Conservation (phyloP, 441 rosid species). For the Croton setiger region DNA sequence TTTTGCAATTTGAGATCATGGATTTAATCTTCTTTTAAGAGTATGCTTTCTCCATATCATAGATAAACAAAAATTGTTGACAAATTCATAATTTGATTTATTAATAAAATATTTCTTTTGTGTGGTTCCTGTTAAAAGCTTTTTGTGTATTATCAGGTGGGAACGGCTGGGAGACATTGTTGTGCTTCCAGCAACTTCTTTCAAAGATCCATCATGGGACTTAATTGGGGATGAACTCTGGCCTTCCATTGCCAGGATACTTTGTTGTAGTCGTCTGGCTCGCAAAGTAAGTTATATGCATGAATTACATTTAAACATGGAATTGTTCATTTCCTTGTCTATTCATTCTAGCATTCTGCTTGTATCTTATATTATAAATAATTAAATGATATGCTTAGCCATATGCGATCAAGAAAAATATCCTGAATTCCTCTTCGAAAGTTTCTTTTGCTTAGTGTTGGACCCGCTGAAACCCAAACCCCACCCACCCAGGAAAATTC, state of each 20-base stretch:
- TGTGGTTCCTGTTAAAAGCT: conserved; percentile 12
- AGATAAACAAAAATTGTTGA: neutral
- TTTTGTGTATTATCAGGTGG: conserved; percentile 58
- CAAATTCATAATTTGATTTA: conserved; percentile 6
- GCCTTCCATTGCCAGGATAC: conserved; percentile 63
- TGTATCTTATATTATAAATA: neutral
- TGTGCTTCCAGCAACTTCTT: conserved; percentile 78
- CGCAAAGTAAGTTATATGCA: conserved; percentile 53
- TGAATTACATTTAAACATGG: conserved; percentile 4
- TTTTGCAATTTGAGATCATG: neutral
- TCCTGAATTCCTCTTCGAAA: conserved; percentile 2
- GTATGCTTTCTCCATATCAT: neutral
- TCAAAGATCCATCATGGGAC: conserved; percentile 80
- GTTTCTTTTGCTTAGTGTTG: conserved; percentile 14
- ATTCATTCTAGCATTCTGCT: neutral
- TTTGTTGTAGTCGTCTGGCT: conserved; percentile 67
- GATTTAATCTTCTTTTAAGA: conserved; percentile 4
- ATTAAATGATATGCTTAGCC: neutral
- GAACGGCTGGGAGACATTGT: conserved; percentile 86
- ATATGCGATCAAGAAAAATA: neutral
- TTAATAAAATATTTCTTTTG: conserved; percentile 5
- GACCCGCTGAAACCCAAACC: neutral
- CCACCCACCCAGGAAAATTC: too few species aligned
- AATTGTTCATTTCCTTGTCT: conserved; percentile 10
- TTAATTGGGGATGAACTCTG: conserved; percentile 69